Conservation (phyloP, 805 yeast genomes). For the Sugiyamaella chiloensis region DNA sequence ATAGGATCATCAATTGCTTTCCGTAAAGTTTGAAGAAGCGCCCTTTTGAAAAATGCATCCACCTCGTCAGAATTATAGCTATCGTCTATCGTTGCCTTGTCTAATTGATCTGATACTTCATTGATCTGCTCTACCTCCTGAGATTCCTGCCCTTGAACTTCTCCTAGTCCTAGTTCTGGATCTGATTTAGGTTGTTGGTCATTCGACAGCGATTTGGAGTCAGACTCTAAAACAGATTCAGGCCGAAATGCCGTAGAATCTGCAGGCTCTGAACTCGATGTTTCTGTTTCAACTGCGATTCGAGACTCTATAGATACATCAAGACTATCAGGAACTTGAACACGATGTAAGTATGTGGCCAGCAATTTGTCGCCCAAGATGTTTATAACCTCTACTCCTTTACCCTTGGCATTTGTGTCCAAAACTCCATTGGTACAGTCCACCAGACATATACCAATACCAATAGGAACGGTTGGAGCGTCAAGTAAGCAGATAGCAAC, state of each 20-base stretch:
- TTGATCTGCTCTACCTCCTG: slow-evolving; percentile 14
- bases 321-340: slow-evolving; percentile 16
- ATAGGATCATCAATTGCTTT: slow-evolving; percentile 37
- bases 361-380: slow-evolving; percentile 62
- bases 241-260: background rate
- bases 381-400: slow-evolving; percentile 74
- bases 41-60: slow-evolving; percentile 69
- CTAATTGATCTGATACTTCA: slow-evolving; percentile 2
- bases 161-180: slow-evolving; percentile 15
- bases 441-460: slow-evolving; percentile 61
- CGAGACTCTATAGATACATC: slow-evolving; percentile 2
- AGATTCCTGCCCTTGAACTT: background rate
- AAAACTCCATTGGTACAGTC: slow-evolving; percentile 22
- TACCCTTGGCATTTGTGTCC: slow-evolving; percentile 67
- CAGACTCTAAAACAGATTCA: background rate
- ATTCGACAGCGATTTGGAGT: too few relatives aligned
- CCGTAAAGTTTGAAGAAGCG: slow-evolving; percentile 67
- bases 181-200: slow-evolving; percentile 8
- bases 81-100: background rate
- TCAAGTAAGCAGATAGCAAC: slow-evolving; percentile 69
- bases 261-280: background rate
- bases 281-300: background rate
- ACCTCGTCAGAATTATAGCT: slow-evolving; percentile 39
- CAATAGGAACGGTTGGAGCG: slow-evolving; percentile 63
- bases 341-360: slow-evolving; percentile 45